Evolutionary conservation across 1,284 basidiomycete species (phyloP).

Genomic region (Phellinidium pouzarii): DNA sequence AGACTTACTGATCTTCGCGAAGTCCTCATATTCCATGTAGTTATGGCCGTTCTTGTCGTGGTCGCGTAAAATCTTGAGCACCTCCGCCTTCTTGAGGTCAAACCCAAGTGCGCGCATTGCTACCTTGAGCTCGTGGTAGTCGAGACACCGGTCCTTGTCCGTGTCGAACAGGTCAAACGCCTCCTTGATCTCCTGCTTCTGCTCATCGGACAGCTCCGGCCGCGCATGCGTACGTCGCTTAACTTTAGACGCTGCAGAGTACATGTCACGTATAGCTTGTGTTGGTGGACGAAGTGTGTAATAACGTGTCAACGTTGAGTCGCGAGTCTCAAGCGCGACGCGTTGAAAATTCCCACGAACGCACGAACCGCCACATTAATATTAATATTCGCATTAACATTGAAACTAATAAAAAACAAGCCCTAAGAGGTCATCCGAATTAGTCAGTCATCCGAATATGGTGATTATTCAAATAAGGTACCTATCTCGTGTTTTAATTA

Average conservation of each 20-base stretch:
- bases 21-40: conserved; percentile 93
- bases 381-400: too few relatives aligned
- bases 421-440: too few relatives aligned
- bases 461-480: too few relatives aligned
- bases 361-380: too few relatives aligned
- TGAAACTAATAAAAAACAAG: too few relatives aligned
- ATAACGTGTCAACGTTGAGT: not conserved
- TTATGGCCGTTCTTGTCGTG: conserved; percentile 86
- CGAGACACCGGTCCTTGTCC: conserved; percentile 94
- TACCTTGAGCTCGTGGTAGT: conserved; percentile 98
- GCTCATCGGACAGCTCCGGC: conserved; percentile 87
- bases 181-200: conserved; percentile 96
- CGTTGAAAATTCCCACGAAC: not conserved
- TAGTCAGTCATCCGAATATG: too few relatives aligned
- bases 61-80: conserved; percentile 90
- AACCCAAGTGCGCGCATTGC: conserved; percentile 98
- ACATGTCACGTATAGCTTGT: conserved; percentile 39
- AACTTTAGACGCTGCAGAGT: conserved; percentile 67
- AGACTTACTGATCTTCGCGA: conserved; percentile 90
- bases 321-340: not conserved
- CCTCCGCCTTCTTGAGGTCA: conserved; percentile 97
- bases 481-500: too few relatives aligned
- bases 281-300: not conserved
- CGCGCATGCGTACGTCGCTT: conserved; percentile 65
- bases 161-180: conserved; percentile 99